Base-by-base conservation (phyloP, 208 protist species). In the Strigomonas culicis region DNA sequence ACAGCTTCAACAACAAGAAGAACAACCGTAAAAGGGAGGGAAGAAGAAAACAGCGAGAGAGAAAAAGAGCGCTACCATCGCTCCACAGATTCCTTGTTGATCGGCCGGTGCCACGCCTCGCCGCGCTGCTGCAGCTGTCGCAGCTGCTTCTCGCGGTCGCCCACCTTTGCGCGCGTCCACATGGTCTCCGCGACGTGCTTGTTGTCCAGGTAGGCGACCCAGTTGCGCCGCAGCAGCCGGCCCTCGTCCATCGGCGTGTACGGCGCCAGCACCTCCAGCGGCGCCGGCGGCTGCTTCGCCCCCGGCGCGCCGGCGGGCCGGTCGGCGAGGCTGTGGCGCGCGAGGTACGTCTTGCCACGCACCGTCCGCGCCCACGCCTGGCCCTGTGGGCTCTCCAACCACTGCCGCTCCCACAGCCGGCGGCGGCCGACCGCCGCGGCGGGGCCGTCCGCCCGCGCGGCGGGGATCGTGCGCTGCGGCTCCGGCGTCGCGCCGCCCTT, bases 181-280 rank as follows among this genome's bases (percentile, higher is more conserved):
- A 94, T 74, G 28, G 77, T 82, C 77, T 97, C 84, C 21, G 92
- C 88, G 8, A 97, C 88, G 69, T 97, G 86, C 63, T 94, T 93
- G 70, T 95, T 97, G 59, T 97, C 92, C 64, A 97, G 63, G 71
- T 93, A 97, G 22, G 88, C 88, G 75, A 95, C 82, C 89, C 92
- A 97, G 58, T 97, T 97, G 70, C 83, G 84, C 51, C 74, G 67
- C 34, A 92, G 71, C 41, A 97, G 75, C 17, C 83, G 73, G 7
- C 62, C 76, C 76, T 97, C 92, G 60, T 97, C 92, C 92, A 97
- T 97, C 8, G 85, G 66, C 32, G 83, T 94, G 72, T 97, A 97
- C 59, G 92, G 88, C 30, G 83, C 92, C 4, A 81, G 72, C 31
- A 95, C 8, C 52, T 95, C 86, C 49, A 94, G 72, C 50, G 88